A percentile compares a stretch with the other conserved stretches of the same genome.
These are phyloP conservation scores for Aschersonia sp. DNA, from an alignment of 2,329 filamentous ascomycete genomes.

Conservation along the genomic window DNA sequence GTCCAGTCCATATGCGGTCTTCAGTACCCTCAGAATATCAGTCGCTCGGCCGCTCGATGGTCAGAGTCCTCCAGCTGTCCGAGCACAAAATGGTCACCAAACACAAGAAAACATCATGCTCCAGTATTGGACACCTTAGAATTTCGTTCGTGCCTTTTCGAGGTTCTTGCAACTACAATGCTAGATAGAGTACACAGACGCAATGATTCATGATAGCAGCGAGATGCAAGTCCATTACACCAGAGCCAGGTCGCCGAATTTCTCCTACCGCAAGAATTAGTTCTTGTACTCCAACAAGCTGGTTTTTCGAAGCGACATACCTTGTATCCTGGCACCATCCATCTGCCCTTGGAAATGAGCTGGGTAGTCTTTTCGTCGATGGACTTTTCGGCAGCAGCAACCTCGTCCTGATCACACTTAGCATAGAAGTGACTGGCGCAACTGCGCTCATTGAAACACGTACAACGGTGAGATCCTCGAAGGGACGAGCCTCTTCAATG, in stretches of 20 bases:
- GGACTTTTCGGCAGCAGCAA: slow-evolving; percentile 83
- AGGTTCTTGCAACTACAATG: slow-evolving; percentile 49
- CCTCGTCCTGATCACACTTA: slow-evolving; percentile 58
- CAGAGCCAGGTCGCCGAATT: slow-evolving; percentile 93
- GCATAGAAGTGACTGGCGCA: background rate
- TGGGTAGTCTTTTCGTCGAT: slow-evolving; percentile 94
- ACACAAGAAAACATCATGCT: too few relatives aligned
- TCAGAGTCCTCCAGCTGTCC: too few relatives aligned
- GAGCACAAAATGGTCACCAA: too few relatives aligned
- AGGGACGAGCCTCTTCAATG: slow-evolving; percentile 89
- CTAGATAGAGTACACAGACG: slow-evolving; percentile 56
- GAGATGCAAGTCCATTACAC: slow-evolving; percentile 48
- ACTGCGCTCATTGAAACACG: slow-evolving; percentile 25
- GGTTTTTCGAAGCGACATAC: slow-evolving; percentile 33
- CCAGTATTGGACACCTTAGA: too few relatives aligned
- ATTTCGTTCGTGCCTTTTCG: slow-evolving; percentile 5
- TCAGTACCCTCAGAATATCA: too few relatives aligned
- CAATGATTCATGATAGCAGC: slow-evolving; percentile 25
- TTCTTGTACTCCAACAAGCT: background rate
- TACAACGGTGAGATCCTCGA: slow-evolving; percentile 96
- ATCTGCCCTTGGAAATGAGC: slow-evolving; percentile 95
- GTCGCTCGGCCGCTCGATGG: too few relatives aligned
- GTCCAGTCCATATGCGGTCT: too few relatives aligned
- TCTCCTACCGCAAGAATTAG: slow-evolving; percentile 60
- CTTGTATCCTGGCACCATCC: slow-evolving; percentile 98